phyloP scores from a whole-genome alignment of 768 basidiomycete species.

The Podaxis sp. region DNA sequence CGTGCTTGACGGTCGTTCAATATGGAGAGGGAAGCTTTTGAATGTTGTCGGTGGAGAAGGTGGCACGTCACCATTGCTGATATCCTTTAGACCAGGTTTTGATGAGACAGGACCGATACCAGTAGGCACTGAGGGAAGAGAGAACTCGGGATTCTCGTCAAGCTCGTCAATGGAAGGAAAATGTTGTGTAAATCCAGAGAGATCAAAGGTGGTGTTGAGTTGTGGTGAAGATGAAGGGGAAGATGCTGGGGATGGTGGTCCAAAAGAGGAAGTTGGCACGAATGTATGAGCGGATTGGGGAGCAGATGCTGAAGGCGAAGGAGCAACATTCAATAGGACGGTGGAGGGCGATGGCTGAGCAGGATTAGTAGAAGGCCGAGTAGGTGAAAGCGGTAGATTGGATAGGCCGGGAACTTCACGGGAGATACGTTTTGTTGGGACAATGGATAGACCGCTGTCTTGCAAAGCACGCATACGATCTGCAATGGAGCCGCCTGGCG shows the following conservation, averaged over 20 bases:
- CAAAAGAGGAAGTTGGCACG: slow-evolving; percentile 66
- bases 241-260: slow-evolving; percentile 65
- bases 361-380: slow-evolving; percentile 24
- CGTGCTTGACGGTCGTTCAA: slow-evolving; percentile 65
- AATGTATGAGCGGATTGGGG: slow-evolving; percentile 56
- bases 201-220: slow-evolving; percentile 28
- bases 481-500: slow-evolving; percentile 64
- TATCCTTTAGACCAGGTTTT: slow-evolving; percentile 18
- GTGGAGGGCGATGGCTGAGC: slow-evolving; percentile 22
- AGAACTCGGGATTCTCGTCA: slow-evolving; percentile 48
- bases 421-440: slow-evolving; percentile 53
- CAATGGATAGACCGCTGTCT: slow-evolving; percentile 63
- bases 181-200: slow-evolving; percentile 58
- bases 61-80: slow-evolving; percentile 23
- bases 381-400: slow-evolving; percentile 39
- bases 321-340: slow-evolving; percentile 20
- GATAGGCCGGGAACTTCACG: slow-evolving; percentile 44
- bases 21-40: slow-evolving; percentile 35
- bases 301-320: slow-evolving; percentile 29
- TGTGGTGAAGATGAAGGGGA: slow-evolving; percentile 68
- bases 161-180: slow-evolving; percentile 80
- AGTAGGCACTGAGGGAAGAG: slow-evolving; percentile 46
- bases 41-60: slow-evolving; percentile 26
- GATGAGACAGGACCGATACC: slow-evolving; percentile 27
- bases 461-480: slow-evolving; percentile 77